These are phyloP conservation scores for Phylloporus sp. DNA, from an alignment of 768 basidiomycete species.

Conservation along the genomic window DNA sequence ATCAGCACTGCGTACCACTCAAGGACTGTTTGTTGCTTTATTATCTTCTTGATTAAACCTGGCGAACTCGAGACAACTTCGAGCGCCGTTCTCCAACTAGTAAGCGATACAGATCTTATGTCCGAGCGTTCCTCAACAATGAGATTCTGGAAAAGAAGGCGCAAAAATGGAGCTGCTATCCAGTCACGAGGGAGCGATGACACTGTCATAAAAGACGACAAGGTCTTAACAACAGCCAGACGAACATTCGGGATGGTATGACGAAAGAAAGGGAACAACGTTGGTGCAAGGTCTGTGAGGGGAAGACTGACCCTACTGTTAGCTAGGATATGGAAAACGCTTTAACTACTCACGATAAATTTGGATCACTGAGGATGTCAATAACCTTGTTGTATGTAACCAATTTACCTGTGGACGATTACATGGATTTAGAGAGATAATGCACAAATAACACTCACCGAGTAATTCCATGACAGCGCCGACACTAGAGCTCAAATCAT, in stretches of 20 bases:
- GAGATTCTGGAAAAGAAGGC: slow-evolving; percentile 90
- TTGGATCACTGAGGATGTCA: slow-evolving; percentile 61
- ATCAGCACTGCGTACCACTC: slow-evolving; percentile 88
- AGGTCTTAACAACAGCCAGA: slow-evolving; percentile 84
- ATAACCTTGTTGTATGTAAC: slow-evolving; percentile 80
- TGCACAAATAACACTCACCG: slow-evolving; percentile 44
- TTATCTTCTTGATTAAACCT: slow-evolving; percentile 48
- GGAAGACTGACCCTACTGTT: slow-evolving; percentile 51
- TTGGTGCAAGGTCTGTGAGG: slow-evolving; percentile 77
- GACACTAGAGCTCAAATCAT: slow-evolving; percentile 94
- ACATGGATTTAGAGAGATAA: slow-evolving; percentile 1
- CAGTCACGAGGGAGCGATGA: slow-evolving; percentile 72
- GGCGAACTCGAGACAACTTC: slow-evolving; percentile 45
- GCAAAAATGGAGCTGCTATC: slow-evolving; percentile 73
- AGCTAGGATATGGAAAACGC: slow-evolving; percentile 1
- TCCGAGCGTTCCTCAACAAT: slow-evolving; percentile 87
- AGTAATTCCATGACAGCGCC: slow-evolving; percentile 96
- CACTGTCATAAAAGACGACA: slow-evolving; percentile 82
- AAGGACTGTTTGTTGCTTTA: slow-evolving; percentile 58
- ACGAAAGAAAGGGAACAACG: slow-evolving; percentile 93
- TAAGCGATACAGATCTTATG: slow-evolving; percentile 68
- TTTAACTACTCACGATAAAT: slow-evolving; percentile 57
- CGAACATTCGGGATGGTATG: slow-evolving; percentile 95
- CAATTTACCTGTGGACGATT: slow-evolving; percentile 58
- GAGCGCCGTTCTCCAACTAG: slow-evolving; percentile 72